These are phyloP conservation scores for Saccharomycopsis hybrid DNA, from an alignment of 1,139 yeast species.

Conservation along the genomic window DNA sequence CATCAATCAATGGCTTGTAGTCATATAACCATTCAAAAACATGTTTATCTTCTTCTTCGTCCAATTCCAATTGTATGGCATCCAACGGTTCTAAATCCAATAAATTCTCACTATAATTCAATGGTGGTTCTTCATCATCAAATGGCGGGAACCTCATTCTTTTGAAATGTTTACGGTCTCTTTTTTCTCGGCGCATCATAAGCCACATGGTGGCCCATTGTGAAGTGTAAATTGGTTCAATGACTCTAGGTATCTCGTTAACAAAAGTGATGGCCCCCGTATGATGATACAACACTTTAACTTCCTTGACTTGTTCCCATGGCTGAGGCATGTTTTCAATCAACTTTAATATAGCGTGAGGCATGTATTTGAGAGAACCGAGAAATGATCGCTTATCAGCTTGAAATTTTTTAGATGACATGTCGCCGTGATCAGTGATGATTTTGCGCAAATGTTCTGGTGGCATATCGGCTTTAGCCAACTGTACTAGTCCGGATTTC, in stretches of 20 bases:
- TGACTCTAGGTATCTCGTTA: constrained; percentile 84
- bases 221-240: constrained; percentile 85
- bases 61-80: constrained; percentile 58
- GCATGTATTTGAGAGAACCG: constrained; percentile 91
- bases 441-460: constrained; percentile 89
- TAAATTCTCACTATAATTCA: constrained; percentile 74
- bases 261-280: constrained; percentile 97
- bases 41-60: constrained; percentile 50
- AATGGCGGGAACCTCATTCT: constrained; percentile 93
- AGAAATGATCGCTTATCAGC: constrained; percentile 82
- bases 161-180: constrained; percentile 84
- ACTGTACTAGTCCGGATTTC: constrained; percentile 34
- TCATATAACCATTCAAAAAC: constrained; percentile 79
- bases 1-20: constrained; percentile 63
- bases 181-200: constrained; percentile 88
- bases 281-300: constrained; percentile 79
- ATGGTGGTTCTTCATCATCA: constrained; percentile 95
- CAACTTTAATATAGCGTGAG: constrained; percentile 86
- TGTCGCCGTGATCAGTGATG: constrained; percentile 78
- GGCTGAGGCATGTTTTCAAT: constrained; percentile 98
- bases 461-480: constrained; percentile 76
- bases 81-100: constrained; percentile 69
- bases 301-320: constrained; percentile 88
- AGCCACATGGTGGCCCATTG: constrained; percentile 96
- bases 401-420: constrained; percentile 74